Conservation (phyloP, 495 filamentous ascomycete species). For the Choiromyces venosus region DNA sequence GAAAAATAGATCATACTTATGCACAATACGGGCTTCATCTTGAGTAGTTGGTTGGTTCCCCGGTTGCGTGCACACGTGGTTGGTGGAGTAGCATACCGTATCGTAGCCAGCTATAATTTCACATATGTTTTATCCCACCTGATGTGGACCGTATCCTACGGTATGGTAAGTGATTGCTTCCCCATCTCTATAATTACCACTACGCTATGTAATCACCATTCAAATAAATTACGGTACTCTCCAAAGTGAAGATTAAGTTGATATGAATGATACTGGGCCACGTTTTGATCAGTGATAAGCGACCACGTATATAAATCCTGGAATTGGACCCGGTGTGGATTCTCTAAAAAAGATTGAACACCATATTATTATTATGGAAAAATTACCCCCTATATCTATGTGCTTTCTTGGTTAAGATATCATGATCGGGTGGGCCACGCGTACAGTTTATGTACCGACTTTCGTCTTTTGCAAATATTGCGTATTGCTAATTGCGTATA, state of each 20-base stretch:
- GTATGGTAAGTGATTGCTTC: not conserved
- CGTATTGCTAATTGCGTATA: not conserved
- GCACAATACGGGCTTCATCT: no score
- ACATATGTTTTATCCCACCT: not conserved
- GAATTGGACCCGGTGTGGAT: not conserved
- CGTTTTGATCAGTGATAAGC: not conserved
- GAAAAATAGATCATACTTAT: no score
- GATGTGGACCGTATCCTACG: no score
- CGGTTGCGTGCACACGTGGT: no score
- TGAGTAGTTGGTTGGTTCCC: no score
- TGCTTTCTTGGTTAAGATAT: not conserved
- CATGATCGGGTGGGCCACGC: not conserved
- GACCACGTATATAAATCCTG: not conserved
- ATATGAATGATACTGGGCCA: not conserved
- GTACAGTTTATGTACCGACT: not conserved
- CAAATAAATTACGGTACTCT: not conserved
- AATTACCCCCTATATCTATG: not conserved
- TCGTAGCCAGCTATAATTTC: not conserved
- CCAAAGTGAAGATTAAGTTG: not conserved
- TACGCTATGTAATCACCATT: not conserved
- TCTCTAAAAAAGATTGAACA: not conserved
- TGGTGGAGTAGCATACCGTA: no score
- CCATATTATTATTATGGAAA: no score
- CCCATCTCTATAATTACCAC: not conserved
- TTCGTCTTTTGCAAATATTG: not conserved